Conservation (phyloP, 1,139 yeast genomes). For the Yamadazyma dushanensis region DNA sequence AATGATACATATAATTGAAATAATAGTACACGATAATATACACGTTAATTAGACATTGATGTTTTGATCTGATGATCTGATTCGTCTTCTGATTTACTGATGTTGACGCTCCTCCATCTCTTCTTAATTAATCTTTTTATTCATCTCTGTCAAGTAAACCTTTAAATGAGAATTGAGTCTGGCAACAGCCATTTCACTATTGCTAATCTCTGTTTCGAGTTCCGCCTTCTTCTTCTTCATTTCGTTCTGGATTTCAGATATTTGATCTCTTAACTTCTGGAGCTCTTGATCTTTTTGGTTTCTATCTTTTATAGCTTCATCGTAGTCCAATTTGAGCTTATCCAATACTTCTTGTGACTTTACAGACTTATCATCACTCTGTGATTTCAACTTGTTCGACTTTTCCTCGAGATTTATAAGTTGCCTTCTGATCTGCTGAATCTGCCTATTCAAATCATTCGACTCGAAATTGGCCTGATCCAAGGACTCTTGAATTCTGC, state of each 20-base stretch:
- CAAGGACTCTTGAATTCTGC: constrained; percentile 45
- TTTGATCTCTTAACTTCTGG: constrained; percentile 46
- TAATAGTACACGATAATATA: constrained; percentile 3
- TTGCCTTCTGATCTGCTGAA: constrained; percentile 53
- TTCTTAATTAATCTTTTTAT: constrained; percentile 11
- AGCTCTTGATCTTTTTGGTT: constrained; percentile 53
- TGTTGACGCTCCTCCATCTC: not conserved
- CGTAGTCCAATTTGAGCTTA: constrained; percentile 47
- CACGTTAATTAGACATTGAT: not conserved
- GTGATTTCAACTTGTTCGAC: constrained; percentile 47
- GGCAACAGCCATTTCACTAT: constrained; percentile 54
- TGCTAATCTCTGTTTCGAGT: constrained; percentile 55
- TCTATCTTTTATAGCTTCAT: constrained; percentile 50
- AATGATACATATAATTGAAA: not conserved
- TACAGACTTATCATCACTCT: constrained; percentile 46
- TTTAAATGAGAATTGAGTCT: constrained; percentile 31
- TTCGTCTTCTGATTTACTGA: too few relatives aligned
- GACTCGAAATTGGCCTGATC: constrained; percentile 47
- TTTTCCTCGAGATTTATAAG: constrained; percentile 56
- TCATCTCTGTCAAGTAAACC: constrained; percentile 19
- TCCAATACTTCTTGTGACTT: constrained; percentile 47
- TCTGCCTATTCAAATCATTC: constrained; percentile 51
- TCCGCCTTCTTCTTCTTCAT: constrained; percentile 43
- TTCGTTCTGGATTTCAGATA: constrained; percentile 48
- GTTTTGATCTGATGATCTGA: too few relatives aligned